Evolutionary conservation across 148 eudicot genomes (phyloP), one percentile per base, ranked within the genome.

Genomic region (Heliosperma pusillum): DNA sequence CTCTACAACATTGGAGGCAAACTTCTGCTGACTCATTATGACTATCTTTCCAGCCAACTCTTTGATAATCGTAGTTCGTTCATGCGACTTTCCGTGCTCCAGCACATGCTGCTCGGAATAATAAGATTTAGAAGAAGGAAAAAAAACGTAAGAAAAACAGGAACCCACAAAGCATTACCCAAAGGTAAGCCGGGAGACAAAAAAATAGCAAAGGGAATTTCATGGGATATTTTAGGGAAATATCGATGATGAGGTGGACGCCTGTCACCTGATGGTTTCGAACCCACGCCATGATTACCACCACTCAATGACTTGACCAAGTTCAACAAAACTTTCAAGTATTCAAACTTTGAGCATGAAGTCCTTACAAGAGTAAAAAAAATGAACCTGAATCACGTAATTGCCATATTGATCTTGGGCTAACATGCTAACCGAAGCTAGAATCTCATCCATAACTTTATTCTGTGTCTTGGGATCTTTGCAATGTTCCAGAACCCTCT

Each of bases 341-440:
- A 56, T 60, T 22, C 30, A 29, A 33, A 50, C 17, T 42, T 55
- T 10, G n/a, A 17, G 7, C 24, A 17, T 20, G 22, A 61, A 66
- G 16, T 25, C 11, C 24, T 67, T 24, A 61, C 25, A 81, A 75
- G 59, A 11, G 16, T 47, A 50, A 47, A 60, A 47, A 60, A 57
- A 25, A 83, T 84, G 71, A 44, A 95, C 99, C 99, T 95, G 99
- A 83, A 95, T 84, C 55, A 95, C 99, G 83, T 95, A 95, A 81
- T 95, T 95, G 61, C 99, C 99, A 77, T 95, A 95, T 78, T 95
- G 99, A 86, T 95, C 97, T 78, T 95, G 99, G 5, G 99, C 99
- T 73, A 95, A 75, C 92, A 88, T 87, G 89, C 99, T 92, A 56
- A 95, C 97, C 76, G 90, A 81, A 58, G 86, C 91, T 58, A 95